Evolutionary conservation across 1,139 yeast genomes (phyloP).

Genomic region (Scheffersomyces quercinus): DNA sequence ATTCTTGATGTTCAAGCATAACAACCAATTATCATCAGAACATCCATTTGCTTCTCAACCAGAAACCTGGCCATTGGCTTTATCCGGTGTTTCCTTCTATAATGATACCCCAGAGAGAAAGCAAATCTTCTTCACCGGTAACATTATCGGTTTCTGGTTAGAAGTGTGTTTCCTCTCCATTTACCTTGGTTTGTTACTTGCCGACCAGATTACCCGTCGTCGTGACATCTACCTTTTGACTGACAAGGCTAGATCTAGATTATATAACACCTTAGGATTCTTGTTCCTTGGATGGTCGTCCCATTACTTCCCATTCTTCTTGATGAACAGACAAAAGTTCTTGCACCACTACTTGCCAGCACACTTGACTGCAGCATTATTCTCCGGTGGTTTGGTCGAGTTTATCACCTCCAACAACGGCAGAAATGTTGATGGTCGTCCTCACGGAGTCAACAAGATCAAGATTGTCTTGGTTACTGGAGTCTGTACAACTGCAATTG

Average conservation of each 20-base stretch:
- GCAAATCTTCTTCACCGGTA: constrained; percentile 90
- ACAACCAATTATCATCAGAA: constrained; percentile 79
- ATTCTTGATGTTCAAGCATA: constrained; percentile 85
- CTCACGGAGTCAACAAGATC: constrained; percentile 23
- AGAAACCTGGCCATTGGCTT: constrained; percentile 87
- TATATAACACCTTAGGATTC: constrained; percentile 83
- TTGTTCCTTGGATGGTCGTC: constrained; percentile 84
- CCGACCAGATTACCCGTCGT: constrained; percentile 78
- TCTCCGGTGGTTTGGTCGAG: constrained; percentile 82
- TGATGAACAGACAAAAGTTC: constrained; percentile 92
- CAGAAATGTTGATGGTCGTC: constrained; percentile 20
- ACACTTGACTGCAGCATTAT: constrained; percentile 82
- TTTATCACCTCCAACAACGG: constrained; percentile 69
- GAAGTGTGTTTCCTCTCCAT: constrained; percentile 70
- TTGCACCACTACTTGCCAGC: constrained; percentile 97
- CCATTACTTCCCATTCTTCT: constrained; percentile 87
- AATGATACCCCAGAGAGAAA: constrained; percentile 61
- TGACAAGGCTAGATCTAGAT: constrained; percentile 64
- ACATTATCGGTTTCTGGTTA: constrained; percentile 90
- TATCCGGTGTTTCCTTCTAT: constrained; percentile 96
- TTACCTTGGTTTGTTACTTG: constrained; percentile 60
- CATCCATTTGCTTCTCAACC: constrained; percentile 98
- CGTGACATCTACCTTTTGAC: constrained; percentile 64
- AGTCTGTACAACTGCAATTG: constrained; percentile 43
- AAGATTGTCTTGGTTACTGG: constrained; percentile 38